phyloP scores from a whole-genome alignment of 2,329 filamentous ascomycete species.

The Neonectria sp. region DNA sequence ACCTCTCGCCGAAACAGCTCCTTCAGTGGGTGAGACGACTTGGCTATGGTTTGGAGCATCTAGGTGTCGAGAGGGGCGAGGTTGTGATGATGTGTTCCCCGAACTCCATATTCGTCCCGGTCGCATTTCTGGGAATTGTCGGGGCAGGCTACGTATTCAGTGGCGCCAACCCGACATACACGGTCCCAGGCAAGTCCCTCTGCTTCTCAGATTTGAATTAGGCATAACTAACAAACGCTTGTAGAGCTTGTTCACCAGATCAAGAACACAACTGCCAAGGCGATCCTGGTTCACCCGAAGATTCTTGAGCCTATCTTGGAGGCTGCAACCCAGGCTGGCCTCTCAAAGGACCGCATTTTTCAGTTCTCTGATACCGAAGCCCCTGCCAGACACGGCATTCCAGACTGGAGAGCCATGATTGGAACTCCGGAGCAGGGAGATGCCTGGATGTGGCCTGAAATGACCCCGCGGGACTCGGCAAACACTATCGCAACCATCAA shows the following conservation, averaged over 20 bases:
- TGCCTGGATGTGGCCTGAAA: slow-evolving; percentile 58
- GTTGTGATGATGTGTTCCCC: slow-evolving; percentile 68
- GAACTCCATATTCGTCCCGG: slow-evolving; percentile 70
- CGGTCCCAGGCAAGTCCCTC: slow-evolving; percentile 57
- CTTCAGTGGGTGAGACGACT: slow-evolving; percentile 67
- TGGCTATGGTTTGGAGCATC: slow-evolving; percentile 62
- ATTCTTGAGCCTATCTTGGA: slow-evolving; percentile 60
- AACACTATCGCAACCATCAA: slow-evolving; percentile 61
- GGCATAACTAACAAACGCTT: slow-evolving; percentile 15
- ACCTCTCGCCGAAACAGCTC: slow-evolving; percentile 63
- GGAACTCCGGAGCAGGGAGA: slow-evolving; percentile 50
- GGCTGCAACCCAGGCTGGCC: slow-evolving; percentile 57
- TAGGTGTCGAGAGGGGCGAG: slow-evolving; percentile 63
- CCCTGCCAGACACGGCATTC: slow-evolving; percentile 50
- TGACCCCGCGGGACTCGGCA: slow-evolving; percentile 54
- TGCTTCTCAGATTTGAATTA: not conserved
- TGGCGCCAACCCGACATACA: slow-evolving; percentile 68
- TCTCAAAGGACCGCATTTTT: slow-evolving; percentile 61
- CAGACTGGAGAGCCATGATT: slow-evolving; percentile 60
- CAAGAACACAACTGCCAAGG: slow-evolving; percentile 64
- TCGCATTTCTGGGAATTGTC: slow-evolving; percentile 67
- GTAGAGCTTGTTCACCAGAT: slow-evolving; percentile 67
- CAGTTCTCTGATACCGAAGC: slow-evolving; percentile 62
- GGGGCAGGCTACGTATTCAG: slow-evolving; percentile 69
- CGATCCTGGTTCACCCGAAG: slow-evolving; percentile 64